phyloP scores from a whole-genome alignment of 176 grass and related monocot genomes.

The Eremochloa ophiuroides region DNA sequence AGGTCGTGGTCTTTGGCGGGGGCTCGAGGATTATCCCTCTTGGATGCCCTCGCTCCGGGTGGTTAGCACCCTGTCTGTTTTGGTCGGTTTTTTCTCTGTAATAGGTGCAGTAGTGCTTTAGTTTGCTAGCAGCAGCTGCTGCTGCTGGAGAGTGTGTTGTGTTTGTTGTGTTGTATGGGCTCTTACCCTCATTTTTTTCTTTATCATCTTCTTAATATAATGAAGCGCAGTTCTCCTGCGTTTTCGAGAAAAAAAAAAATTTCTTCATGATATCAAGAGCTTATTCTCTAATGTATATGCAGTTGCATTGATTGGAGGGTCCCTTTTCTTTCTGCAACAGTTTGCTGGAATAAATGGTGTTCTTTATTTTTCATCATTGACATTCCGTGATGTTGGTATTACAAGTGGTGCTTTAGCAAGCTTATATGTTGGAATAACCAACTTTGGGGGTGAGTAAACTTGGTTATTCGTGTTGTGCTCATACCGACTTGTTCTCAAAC shows the following conservation, averaged over 20 bases:
- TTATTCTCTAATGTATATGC: constrained; percentile 35
- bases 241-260: neutral
- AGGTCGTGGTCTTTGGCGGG: no score
- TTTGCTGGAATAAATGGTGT: constrained; percentile 99
- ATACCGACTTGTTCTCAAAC: constrained; percentile 21
- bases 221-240: no score
- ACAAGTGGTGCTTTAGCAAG: constrained; percentile 75
- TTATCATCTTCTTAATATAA: no score
- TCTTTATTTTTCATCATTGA: constrained; percentile 98
- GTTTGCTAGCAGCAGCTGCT: no score
- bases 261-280: constrained; percentile 20
- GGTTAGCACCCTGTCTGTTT: no score
- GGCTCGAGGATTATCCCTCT: no score
- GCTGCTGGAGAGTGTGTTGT: no score
- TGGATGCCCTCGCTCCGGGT: no score
- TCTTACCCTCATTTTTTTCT: no score
- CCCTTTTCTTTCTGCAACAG: constrained; percentile 98
- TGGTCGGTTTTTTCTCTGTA: no score
- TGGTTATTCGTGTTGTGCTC: neutral
- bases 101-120: no score
- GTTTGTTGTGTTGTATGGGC: no score
- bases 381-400: constrained; percentile 97
- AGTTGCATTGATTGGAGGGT: constrained; percentile 96
- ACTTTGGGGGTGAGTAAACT: constrained; percentile 71
- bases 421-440: constrained; percentile 94